These are phyloP conservation scores for Suhomyces yuchorum DNA, from an alignment of 1,139 yeast genomes.

Conservation along the genomic window DNA sequence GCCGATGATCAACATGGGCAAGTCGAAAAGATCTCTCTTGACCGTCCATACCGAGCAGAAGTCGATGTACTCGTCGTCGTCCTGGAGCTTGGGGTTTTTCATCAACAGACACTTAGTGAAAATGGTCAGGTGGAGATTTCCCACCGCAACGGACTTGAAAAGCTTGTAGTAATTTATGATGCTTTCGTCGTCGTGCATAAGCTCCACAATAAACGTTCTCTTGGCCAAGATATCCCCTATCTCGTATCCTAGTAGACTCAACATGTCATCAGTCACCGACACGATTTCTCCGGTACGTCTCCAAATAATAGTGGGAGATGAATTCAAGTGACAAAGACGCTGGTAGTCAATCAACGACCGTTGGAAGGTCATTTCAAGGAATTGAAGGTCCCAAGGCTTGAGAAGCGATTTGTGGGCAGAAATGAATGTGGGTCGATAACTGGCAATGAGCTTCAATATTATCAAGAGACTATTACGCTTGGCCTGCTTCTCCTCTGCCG, in stretches of 20 bases:
- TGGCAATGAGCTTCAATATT: slow-evolving; percentile 66
- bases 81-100: slow-evolving; percentile 22
- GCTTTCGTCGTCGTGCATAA: slow-evolving; percentile 52
- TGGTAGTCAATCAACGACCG: slow-evolving; percentile 70
- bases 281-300: slow-evolving; percentile 77
- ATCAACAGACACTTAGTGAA: slow-evolving; percentile 51
- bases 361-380: slow-evolving; percentile 70
- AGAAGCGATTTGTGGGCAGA: slow-evolving; percentile 67
- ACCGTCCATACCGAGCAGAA: slow-evolving; percentile 66
- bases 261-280: slow-evolving; percentile 66
- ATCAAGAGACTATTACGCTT: slow-evolving; percentile 52
- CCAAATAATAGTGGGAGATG: slow-evolving; percentile 77
- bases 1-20: slow-evolving; percentile 62
- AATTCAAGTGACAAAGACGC: slow-evolving; percentile 54
- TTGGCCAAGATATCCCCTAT: slow-evolving; percentile 51
- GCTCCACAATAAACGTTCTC: slow-evolving; percentile 53
- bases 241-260: slow-evolving; percentile 61
- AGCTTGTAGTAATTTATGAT: slow-evolving; percentile 46
- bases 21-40: slow-evolving; percentile 84
- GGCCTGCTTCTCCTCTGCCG: slow-evolving; percentile 32
- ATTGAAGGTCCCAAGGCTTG: slow-evolving; percentile 64
- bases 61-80: slow-evolving; percentile 38
- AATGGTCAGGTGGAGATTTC: slow-evolving; percentile 51
- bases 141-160: slow-evolving; percentile 54
- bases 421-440: slow-evolving; percentile 70